These are phyloP conservation scores for Stephania yunnanensis DNA, from an alignment of 164 flowering plant species.

Conservation along the genomic window DNA sequence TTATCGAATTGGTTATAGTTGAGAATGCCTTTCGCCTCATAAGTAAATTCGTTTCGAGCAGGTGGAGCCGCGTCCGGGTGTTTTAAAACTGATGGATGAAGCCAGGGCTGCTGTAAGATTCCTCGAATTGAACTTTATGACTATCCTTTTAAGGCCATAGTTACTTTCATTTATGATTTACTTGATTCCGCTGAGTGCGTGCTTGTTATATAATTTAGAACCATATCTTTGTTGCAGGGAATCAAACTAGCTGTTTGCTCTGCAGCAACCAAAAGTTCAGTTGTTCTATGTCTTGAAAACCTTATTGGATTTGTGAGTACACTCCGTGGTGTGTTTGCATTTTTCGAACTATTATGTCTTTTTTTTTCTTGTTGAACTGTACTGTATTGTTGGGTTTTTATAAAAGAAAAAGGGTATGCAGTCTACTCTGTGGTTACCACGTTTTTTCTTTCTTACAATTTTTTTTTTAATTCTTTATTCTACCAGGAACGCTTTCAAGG, in stretches of 20 bases:
- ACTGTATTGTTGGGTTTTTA: too few species aligned
- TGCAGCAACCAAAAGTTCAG: conserved; percentile 97
- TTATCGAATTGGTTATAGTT: neutral
- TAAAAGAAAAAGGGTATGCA: neutral
- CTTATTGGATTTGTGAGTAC: conserved; percentile 72
- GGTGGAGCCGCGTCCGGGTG: conserved; percentile 95
- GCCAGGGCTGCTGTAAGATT: conserved; percentile 82
- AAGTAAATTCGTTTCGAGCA: conserved; percentile 18
- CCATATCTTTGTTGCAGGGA: conserved; percentile 44
- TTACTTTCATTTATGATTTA: neutral
- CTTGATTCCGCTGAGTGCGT: neutral
- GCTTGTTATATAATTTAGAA: neutral
- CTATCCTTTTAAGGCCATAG: neutral
- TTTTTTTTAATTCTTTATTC: conserved; percentile 7
- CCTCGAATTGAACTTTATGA: conserved; percentile 8
- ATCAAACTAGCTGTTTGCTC: conserved; percentile 86
- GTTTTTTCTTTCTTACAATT: neutral
- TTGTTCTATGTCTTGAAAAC: conserved; percentile 86
- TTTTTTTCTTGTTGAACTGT: too few species aligned
- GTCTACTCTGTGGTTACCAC: neutral
- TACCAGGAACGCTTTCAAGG: conserved; percentile 75
- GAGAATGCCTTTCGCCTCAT: neutral
- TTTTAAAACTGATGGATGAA: conserved; percentile 92
- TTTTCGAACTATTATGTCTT: neutral
- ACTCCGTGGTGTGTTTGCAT: neutral